Conservation (phyloP, 768 basidiomycete species). For the Suillus spraguei region DNA sequence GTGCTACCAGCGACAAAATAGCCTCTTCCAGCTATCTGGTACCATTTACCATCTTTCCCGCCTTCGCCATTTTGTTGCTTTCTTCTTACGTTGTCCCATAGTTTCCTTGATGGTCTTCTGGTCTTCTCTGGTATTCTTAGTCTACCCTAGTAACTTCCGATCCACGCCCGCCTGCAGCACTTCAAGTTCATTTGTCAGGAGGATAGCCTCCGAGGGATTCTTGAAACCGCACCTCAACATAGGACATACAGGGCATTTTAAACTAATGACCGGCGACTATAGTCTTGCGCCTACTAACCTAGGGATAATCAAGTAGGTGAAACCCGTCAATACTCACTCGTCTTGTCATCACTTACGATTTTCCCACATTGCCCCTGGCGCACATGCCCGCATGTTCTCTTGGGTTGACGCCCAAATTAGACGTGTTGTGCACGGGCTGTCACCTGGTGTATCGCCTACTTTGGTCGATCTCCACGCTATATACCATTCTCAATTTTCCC, state of each 20-base stretch:
- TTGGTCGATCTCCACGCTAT: background rate
- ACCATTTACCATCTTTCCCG: conserved; percentile 66
- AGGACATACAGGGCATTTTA: conserved; percentile 39
- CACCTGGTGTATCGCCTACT: background rate
- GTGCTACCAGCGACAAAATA: background rate
- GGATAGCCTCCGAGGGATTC: conserved; percentile 64
- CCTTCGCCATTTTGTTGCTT: conserved; percentile 68
- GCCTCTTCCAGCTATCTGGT: background rate
- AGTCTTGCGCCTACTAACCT: conserved; percentile 21
- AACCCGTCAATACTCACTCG: conserved; percentile 12
- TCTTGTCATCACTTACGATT: conserved; percentile 29
- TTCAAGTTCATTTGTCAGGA: conserved; percentile 73
- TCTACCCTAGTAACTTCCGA: conserved; percentile 57
- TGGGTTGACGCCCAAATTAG: background rate
- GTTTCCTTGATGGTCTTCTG: conserved; percentile 73
- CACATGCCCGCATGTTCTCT: background rate
- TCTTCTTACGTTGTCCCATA: conserved; percentile 75
- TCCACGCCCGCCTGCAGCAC: conserved; percentile 57
- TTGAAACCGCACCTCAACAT: conserved; percentile 60
- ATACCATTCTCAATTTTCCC: background rate
- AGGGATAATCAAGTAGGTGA: conserved; percentile 20
- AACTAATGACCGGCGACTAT: conserved; percentile 12
- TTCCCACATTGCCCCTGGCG: conserved; percentile 21
- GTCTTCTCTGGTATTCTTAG: conserved; percentile 76
- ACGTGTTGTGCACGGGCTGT: background rate